Evolutionary conservation across 106 monocot genomes (phyloP).

Genomic region (Vanilla planifolia): DNA sequence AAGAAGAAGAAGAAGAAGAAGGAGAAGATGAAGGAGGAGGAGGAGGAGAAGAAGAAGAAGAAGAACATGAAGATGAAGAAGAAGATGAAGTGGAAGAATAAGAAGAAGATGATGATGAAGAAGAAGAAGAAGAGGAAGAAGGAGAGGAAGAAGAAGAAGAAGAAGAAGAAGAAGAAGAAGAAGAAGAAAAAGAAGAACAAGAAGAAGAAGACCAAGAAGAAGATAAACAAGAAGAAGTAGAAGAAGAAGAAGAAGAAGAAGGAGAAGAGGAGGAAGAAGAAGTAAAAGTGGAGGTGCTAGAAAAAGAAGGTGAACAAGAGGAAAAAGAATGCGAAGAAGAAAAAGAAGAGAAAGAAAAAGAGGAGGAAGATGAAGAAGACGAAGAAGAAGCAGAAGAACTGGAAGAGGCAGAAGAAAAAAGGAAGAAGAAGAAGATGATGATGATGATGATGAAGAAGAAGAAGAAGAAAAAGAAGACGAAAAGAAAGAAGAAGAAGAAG

Average conservation of each 20-base stretch:
- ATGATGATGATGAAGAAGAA: no score
- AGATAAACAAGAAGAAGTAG: no score
- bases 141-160: not conserved
- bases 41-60: not conserved
- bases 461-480: not conserved
- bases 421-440: not conserved
- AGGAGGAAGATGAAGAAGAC: no score
- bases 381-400: no score
- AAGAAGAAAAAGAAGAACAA: not conserved
- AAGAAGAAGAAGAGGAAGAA: not conserved
- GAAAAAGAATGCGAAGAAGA: no score
- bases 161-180: not conserved
- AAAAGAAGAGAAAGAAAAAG: not conserved
- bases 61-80: not conserved
- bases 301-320: no score
- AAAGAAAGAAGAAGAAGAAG: not conserved
- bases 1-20: not conserved
- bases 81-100: not conserved
- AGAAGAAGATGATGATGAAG: no score
- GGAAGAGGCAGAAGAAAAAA: no score
- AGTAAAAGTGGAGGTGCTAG: no score
- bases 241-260: not conserved
- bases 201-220: no score
- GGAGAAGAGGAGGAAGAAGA: not conserved
- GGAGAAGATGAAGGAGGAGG: no score